Base-by-base conservation (phyloP, 2,329 filamentous ascomycete species). In the Alternaria metachromatica region DNA sequence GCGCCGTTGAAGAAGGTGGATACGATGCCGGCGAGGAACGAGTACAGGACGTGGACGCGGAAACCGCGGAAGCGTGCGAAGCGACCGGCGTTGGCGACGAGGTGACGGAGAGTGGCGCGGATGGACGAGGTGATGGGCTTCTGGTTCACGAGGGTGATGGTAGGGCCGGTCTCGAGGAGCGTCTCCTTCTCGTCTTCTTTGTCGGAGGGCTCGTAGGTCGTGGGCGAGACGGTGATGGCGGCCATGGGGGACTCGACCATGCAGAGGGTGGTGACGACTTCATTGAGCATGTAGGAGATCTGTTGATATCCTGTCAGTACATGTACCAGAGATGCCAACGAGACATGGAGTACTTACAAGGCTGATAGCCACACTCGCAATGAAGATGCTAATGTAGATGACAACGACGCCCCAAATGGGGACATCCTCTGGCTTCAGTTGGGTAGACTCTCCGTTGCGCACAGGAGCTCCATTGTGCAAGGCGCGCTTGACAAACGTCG, bases 31-130 rank as follows among this genome's bases (percentile, higher is more conserved):
- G 80, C 72, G 68, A 69, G 70, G 55, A 80, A 46, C 26, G 72
- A 70, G 58, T 77, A 78, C 23, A 79, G 30, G 41, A 87, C 21
- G 69, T 82, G 84, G 67, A 86, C 80, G 46, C 76, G 73, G 63
- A 93, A 76, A 60, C 93, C 93, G 65, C 92, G 90, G 85, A 93
- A 91, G 73, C 87, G 85, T 62, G 90, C 87, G 63, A 82, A 82
- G 80, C 86, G 86, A 66, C 93, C 92, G 64, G 86, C 89, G 68
- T 88, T 82, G 50, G 87, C 82, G 67, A 84, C 84, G 48, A 97
- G 85, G 64, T 90, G 89, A 55, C 80, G 80, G 64, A 90, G 78
- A 3, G 89, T 87, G 10, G 81, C 82, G 63, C 85, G 84, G 73
- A 92, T 86, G 67, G 82, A 87, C 58, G 85, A 83, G 37, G 90